phyloP scores from a whole-genome alignment of 164 flowering plant genomes.

The Akebia trifoliata region DNA sequence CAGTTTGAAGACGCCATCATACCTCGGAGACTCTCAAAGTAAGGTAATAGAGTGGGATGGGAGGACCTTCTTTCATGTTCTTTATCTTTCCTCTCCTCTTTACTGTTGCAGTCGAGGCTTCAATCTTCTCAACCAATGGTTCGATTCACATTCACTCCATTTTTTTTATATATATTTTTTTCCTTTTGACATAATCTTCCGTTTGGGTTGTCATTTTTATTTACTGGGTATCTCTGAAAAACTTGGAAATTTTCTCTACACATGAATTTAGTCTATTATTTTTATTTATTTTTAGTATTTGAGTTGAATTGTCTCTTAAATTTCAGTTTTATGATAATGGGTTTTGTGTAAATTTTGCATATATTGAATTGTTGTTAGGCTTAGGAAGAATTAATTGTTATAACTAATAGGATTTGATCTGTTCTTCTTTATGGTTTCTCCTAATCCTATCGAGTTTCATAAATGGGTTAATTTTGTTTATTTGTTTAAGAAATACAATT shows the following conservation, averaged over 20 bases:
- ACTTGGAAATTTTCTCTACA: not conserved
- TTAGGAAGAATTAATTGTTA: not conserved
- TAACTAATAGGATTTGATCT: not conserved
- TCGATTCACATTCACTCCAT: not conserved
- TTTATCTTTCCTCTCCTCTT: conserved; percentile 12
- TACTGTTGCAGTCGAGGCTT: conserved; percentile 24
- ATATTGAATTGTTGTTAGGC: not conserved
- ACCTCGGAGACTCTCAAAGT: too few relatives aligned
- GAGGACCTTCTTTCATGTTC: conserved; percentile 6
- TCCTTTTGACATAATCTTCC: not conserved
- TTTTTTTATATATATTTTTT: not conserved
- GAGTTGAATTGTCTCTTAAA: not conserved
- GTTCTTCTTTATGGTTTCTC: not conserved
- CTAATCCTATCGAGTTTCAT: not conserved
- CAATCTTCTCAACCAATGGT: conserved; percentile 42
- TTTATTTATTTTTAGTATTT: not conserved
- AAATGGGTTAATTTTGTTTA: not conserved
- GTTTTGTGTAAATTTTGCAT: not conserved
- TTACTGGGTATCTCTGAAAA: not conserved
- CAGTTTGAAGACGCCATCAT: too few relatives aligned
- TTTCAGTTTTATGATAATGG: not conserved
- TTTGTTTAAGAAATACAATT: not conserved
- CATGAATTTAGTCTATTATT: not conserved
- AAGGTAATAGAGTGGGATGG: too few relatives aligned
- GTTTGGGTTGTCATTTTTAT: not conserved